Base-by-base conservation (phyloP, 2,329 filamentous ascomycete species). In the Diaporthe citri region DNA sequence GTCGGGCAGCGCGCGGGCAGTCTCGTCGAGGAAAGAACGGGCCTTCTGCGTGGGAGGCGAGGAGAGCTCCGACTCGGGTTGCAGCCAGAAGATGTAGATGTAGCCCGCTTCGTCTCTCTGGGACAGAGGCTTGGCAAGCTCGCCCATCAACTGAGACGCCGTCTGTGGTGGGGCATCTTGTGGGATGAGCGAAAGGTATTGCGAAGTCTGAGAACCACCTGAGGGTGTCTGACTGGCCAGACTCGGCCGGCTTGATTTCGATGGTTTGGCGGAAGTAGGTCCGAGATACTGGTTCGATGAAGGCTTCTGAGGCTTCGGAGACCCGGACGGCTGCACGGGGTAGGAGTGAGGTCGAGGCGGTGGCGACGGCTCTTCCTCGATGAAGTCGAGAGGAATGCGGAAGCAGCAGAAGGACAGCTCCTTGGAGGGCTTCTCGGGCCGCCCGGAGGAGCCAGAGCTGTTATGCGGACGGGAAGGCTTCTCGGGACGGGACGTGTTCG, bases 71-170 rank as follows among this genome's bases (percentile, higher is more conserved):
- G 88, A 89, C 48, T 90, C 87, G 43, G 95, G 92, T 0, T 95
- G 98, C 31, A 98, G 89, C 95, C 96, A 98, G 88, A 98, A 99
- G 84, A 99, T 97, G 88, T 99, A 99, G 78, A 99, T 98, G 85
- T 97, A 99, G 51, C 97, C 97, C 17, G 93, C 87, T 79, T 97
- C 94, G 78, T 97, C 94, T 72, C 89, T 86, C 31, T 90, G 86
- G 0, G 95, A 95, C 60, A 96, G 90, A 1, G 95, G 86, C 90
- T 97, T 82, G 84, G 88, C 90, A 13, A 98, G 88, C 83, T 98
- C 96, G 3, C 93, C 87, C 75, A 96, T 89, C 4, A 98, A 88
- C 7, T 88, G 85, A 0, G 95, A 93, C 0, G 94, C 88, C 0
- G 91, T 93, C 78, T 93, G 87, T 1, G 94, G 92, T 2, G 92